phyloP scores from a whole-genome alignment of 495 filamentous ascomycete species.

The Talaromyces proteolyticus region DNA sequence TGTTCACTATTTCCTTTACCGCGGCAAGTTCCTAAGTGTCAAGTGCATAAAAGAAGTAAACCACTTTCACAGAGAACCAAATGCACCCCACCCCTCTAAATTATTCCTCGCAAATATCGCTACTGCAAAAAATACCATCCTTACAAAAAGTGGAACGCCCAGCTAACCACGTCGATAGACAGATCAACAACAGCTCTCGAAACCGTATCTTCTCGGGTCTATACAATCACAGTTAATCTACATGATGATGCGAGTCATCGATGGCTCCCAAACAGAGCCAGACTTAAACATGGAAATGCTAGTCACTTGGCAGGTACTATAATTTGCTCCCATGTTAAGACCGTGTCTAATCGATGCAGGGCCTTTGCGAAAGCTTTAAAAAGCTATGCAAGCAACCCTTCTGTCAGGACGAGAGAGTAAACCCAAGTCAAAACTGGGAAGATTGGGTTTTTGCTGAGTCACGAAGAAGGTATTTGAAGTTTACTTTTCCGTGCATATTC shows the following conservation, averaged over 20 bases:
- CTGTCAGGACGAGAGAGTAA: neutral
- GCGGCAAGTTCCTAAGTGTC: too few relatives aligned
- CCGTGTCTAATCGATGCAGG: neutral
- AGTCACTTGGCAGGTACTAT: neutral
- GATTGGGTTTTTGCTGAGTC: conserved; percentile 1
- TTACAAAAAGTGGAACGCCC: too few relatives aligned
- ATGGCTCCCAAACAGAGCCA: neutral
- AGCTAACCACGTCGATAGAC: too few relatives aligned
- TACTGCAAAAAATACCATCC: too few relatives aligned
- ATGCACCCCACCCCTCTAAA: too few relatives aligned
- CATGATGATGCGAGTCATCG: conserved; percentile 9
- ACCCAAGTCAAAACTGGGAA: neutral
- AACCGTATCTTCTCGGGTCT: conserved; percentile 6
- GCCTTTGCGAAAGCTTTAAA: conserved; percentile 2
- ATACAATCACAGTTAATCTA: conserved; percentile 11
- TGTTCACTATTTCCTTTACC: neutral
- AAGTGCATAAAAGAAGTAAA: too few relatives aligned
- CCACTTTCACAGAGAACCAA: too few relatives aligned
- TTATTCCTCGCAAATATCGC: too few relatives aligned
- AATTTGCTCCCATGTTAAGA: neutral
- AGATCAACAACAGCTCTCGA: neutral
- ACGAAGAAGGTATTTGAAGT: neutral
- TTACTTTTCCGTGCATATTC: neutral
- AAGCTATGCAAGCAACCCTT: conserved; percentile 3
- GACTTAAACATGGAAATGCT: neutral